Conservation (phyloP, 75 land plant species). For the Azolla pinnata region DNA sequence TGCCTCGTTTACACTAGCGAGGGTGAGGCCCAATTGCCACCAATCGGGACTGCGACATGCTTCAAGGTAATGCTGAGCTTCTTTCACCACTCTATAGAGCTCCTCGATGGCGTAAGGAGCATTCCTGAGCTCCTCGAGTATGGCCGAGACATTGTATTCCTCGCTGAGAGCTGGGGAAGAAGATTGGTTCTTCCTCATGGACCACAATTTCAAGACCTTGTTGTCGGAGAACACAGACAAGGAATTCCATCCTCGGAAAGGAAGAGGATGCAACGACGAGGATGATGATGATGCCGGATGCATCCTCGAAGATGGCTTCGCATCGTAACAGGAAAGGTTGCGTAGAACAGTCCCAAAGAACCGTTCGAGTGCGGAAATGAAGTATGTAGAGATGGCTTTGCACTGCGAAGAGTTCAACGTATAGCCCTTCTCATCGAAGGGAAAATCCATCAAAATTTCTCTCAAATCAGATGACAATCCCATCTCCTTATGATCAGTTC, state of each 20-base stretch:
- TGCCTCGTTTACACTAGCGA: not conserved
- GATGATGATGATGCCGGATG: not conserved
- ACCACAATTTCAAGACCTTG: not conserved
- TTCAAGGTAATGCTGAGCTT: slow-evolving; percentile 5
- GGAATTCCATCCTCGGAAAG: not conserved
- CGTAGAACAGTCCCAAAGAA: slow-evolving; percentile 4
- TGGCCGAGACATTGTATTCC: not conserved
- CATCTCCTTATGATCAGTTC: too few relatives aligned
- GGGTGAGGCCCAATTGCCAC: not conserved
- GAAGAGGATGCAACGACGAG: not conserved
- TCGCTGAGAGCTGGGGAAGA: not conserved
- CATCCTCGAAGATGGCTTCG: not conserved
- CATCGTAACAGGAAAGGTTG: too few relatives aligned
- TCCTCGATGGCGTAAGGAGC: slow-evolving; percentile 6
- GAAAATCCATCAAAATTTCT: not conserved
- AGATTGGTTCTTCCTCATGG: not conserved
- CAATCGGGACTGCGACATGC: slow-evolving; percentile 1
- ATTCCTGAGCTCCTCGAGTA: slow-evolving; percentile 6
- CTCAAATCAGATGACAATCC: slow-evolving; percentile 1
- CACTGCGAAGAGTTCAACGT: not conserved
- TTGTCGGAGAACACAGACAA: not conserved
- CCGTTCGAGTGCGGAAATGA: not conserved
- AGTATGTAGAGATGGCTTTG: slow-evolving; percentile 1
- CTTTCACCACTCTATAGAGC: slow-evolving; percentile 8
- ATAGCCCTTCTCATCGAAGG: slow-evolving; percentile 5